phyloP scores from a whole-genome alignment of 2,329 filamentous ascomycete species.

The Fusarium camptoceras region DNA sequence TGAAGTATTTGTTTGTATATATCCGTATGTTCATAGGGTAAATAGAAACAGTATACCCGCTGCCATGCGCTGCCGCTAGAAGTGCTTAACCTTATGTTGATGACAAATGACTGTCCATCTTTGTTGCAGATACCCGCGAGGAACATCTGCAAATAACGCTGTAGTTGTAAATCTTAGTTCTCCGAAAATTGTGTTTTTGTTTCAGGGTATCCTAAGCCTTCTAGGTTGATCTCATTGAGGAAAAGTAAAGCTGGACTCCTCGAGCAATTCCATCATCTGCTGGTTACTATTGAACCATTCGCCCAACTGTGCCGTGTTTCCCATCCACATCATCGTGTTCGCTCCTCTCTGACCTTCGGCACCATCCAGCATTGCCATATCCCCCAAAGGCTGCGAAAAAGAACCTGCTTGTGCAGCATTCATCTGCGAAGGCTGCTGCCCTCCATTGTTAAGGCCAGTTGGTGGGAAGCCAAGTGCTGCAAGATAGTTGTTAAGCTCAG shows the following conservation, averaged over 20 bases:
- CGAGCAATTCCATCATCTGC: conserved; percentile 53
- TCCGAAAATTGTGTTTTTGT: neutral
- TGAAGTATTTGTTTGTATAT: neutral
- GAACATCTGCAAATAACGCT: neutral
- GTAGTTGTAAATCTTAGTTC: neutral
- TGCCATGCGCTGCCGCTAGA: neutral
- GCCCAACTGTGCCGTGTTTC: conserved; percentile 52
- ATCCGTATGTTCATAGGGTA: neutral
- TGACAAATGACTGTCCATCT: neutral
- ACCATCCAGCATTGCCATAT: conserved; percentile 18
- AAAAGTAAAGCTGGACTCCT: conserved; percentile 47
- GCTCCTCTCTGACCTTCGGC: conserved; percentile 33
- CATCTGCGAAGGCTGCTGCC: conserved; percentile 33
- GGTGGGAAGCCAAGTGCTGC: conserved; percentile 61
- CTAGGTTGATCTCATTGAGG: conserved; percentile 19
- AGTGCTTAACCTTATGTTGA: neutral
- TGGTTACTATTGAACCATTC: conserved; percentile 55
- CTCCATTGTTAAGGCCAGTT: conserved; percentile 14
- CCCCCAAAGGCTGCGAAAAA: conserved; percentile 31
- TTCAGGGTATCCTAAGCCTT: neutral
- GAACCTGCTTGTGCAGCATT: conserved; percentile 7
- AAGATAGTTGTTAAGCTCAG: conserved; percentile 51
- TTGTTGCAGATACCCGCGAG: too few relatives aligned
- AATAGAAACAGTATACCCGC: neutral
- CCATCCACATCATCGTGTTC: conserved; percentile 52